Conservation (phyloP, 139 green algal species). For the Tetraselmis striata region DNA sequence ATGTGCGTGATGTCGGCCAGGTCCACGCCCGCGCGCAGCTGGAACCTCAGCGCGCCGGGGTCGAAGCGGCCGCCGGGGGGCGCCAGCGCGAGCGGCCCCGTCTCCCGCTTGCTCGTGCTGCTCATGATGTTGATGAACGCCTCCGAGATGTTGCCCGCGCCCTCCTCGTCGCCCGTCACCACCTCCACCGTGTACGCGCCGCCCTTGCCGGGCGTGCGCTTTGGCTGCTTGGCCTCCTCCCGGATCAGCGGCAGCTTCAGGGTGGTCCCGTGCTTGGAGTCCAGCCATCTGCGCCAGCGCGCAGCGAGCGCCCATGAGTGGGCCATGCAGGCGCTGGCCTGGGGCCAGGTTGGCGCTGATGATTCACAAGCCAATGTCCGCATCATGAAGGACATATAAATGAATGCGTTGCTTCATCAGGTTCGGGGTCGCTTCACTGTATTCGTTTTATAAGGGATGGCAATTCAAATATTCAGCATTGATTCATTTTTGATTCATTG, state of each 20-base stretch:
- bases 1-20: background rate
- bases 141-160: background rate
- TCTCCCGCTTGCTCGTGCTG: background rate
- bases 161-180: background rate
- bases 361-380: too few species aligned
- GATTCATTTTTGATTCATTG: too few species aligned
- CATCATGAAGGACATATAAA: too few species aligned
- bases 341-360: too few species aligned
- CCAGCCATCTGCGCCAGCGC: background rate
- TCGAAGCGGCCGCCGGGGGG: background rate
- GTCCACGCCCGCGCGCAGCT: background rate
- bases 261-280: background rate
- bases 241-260: background rate
- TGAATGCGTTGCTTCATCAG: too few species aligned
- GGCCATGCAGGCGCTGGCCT: too few species aligned
- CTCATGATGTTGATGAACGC: background rate
- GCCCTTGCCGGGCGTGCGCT: background rate
- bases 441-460: too few species aligned
- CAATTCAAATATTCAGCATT: too few species aligned
- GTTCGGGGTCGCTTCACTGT: too few species aligned
- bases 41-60: background rate
- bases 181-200: background rate
- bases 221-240: background rate
- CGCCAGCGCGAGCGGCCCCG: background rate
- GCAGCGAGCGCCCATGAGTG: too few species aligned